phyloP scores from a whole-genome alignment of 2,329 filamentous ascomycete genomes.

The Aspergillus brasiliensis region DNA sequence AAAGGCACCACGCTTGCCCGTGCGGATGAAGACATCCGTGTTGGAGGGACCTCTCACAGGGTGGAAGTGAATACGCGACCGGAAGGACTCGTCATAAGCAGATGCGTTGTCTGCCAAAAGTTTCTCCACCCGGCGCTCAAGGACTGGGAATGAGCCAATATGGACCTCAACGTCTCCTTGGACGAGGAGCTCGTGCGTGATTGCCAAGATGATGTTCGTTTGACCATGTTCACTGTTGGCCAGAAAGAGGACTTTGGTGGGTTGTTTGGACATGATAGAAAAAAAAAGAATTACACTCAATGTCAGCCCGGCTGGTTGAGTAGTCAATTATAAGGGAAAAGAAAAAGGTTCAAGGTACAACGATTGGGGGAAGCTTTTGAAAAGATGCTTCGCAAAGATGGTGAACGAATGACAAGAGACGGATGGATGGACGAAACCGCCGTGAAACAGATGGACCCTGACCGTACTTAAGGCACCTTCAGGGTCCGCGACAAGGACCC shows the following conservation, averaged over 20 bases:
- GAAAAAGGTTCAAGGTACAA: neutral
- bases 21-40: conserved; percentile 37
- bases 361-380: neutral
- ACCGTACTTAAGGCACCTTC: neutral
- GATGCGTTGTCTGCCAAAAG: conserved; percentile 25
- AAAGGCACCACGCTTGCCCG: conserved; percentile 27
- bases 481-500: neutral
- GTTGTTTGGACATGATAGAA: conserved; percentile 17
- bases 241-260: conserved; percentile 42
- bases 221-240: conserved; percentile 52
- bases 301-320: neutral
- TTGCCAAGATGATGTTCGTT: conserved; percentile 51
- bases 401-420: neutral
- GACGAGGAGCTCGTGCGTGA: conserved; percentile 43
- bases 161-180: conserved; percentile 46
- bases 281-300: neutral
- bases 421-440: neutral
- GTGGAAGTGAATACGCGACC: conserved; percentile 34
- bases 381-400: neutral
- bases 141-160: conserved; percentile 46
- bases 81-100: conserved; percentile 21
- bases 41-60: conserved; percentile 36
- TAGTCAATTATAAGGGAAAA: neutral
- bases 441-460: conserved; percentile 1
- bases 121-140: conserved; percentile 37